Conservation (phyloP, 805 yeast species). For the Nematodospora valgi region DNA sequence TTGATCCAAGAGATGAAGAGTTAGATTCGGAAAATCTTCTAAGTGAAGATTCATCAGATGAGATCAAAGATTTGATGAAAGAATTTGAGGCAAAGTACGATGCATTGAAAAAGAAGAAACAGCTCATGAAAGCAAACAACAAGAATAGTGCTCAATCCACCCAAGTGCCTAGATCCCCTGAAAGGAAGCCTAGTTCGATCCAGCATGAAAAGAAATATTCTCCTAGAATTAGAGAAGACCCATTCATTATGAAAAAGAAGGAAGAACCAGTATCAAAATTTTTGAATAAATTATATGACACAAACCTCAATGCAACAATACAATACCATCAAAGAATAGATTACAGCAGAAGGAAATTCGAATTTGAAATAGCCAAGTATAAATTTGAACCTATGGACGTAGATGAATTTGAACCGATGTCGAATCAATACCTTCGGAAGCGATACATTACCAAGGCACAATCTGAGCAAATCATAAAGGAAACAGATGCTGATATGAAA, state of each 20-base stretch:
- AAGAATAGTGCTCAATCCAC: background rate
- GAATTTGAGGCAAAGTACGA: constrained; percentile 25
- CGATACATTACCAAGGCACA: constrained; percentile 42
- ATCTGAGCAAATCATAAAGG: constrained; percentile 35
- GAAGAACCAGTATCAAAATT: constrained; percentile 14
- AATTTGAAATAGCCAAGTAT: constrained; percentile 17
- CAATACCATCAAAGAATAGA: constrained; percentile 14
- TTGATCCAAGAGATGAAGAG: constrained; percentile 31
- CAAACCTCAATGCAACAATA: constrained; percentile 8
- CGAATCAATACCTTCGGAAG: constrained; percentile 22
- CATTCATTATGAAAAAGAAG: background rate
- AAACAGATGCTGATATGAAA: constrained; percentile 39
- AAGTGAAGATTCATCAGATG: constrained; percentile 39
- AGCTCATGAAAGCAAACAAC: background rate
- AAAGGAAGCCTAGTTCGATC: too few species aligned
- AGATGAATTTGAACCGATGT: constrained; percentile 20
- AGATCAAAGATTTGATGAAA: constrained; percentile 33
- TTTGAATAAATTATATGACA: constrained; percentile 16
- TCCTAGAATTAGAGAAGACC: constrained; percentile 1
- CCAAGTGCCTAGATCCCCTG: constrained; percentile 15
- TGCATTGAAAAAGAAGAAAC: constrained; percentile 8
- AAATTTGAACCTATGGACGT: constrained; percentile 3
- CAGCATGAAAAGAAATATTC: background rate
- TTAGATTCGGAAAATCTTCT: constrained; percentile 24
- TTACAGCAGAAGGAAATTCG: constrained; percentile 21